Evolutionary conservation across 2,329 filamentous ascomycete species (phyloP).

Genomic region (Aureobasidium melanogenum): DNA sequence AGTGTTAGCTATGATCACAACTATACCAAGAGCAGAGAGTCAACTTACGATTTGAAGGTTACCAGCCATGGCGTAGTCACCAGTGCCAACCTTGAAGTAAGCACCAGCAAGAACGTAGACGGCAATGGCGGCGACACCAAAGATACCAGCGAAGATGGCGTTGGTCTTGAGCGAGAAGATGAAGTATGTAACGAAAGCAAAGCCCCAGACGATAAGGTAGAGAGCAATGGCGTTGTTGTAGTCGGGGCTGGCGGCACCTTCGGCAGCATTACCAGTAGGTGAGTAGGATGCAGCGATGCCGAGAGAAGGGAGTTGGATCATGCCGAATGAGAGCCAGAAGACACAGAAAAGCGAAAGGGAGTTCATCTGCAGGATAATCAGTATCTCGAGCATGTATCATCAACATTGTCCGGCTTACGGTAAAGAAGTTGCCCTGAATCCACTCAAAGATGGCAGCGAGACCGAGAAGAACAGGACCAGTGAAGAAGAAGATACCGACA

Average conservation of each 20-base stretch:
- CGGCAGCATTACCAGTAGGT: slow-evolving; percentile 34
- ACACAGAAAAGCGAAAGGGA: slow-evolving; percentile 44
- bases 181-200: slow-evolving; percentile 44
- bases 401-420: not conserved
- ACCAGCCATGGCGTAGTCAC: slow-evolving; percentile 34
- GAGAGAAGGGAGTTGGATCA: slow-evolving; percentile 43
- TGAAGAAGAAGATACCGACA: slow-evolving; percentile 33
- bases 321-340: slow-evolving; percentile 46
- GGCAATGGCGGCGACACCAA: slow-evolving; percentile 38
- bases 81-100: slow-evolving; percentile 40
- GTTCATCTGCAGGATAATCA: slow-evolving; percentile 32
- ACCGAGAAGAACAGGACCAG: slow-evolving; percentile 39
- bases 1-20: not conserved
- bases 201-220: slow-evolving; percentile 46
- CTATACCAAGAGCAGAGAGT: not conserved
- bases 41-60: slow-evolving; percentile 38
- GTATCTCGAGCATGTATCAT: not conserved
- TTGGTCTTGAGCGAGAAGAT: slow-evolving; percentile 45
- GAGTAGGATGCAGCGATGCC: slow-evolving; percentile 38
- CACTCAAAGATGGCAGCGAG: slow-evolving; percentile 44
- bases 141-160: slow-evolving; percentile 41
- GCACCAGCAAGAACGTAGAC: slow-evolving; percentile 40
- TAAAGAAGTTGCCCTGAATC: slow-evolving; percentile 44
- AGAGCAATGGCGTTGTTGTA: slow-evolving; percentile 43
- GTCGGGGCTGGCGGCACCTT: slow-evolving; percentile 33